Conservation (phyloP, 1,139 yeast species). For the Casaregolazyma suthepensis region DNA sequence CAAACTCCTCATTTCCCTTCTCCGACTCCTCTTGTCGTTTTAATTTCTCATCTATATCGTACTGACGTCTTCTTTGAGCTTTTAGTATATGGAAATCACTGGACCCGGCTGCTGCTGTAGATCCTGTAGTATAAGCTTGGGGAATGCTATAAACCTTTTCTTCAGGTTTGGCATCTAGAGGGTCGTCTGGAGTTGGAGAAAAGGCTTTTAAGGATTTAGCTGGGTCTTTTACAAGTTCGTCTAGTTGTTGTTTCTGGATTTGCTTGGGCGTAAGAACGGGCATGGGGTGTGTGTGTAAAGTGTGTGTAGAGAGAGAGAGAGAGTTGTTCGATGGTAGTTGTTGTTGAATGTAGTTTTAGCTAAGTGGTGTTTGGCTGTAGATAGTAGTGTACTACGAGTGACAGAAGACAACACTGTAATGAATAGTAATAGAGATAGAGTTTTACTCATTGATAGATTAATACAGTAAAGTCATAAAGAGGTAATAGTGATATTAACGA, state of each 20-base stretch:
- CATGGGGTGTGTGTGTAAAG: no score
- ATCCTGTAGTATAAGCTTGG: slow-evolving; percentile 28
- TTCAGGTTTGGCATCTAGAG: neutral
- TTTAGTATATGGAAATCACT: slow-evolving; percentile 37
- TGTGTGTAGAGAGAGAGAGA: neutral
- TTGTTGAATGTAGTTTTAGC: no score
- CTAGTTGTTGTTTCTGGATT: slow-evolving; percentile 26
- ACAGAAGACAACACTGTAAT: no score
- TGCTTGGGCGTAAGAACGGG: slow-evolving; percentile 10
- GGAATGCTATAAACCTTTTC: neutral
- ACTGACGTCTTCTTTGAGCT: slow-evolving; percentile 30
- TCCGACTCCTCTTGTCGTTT: slow-evolving; percentile 19
- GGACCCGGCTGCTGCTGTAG: slow-evolving; percentile 36
- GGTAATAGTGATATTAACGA: no score
- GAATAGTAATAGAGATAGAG: no score
- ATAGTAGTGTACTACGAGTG: no score
- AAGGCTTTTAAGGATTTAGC: slow-evolving; percentile 14
- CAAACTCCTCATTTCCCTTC: slow-evolving; percentile 23
- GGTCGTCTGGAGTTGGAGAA: neutral
- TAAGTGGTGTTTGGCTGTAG: no score
- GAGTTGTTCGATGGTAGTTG: neutral
- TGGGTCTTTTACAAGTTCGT: slow-evolving; percentile 21
- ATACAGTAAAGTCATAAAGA: no score
- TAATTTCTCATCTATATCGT: slow-evolving; percentile 27
- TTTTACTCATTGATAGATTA: no score